Conservation (phyloP, 495 filamentous ascomycete genomes). For the Neurospora sp. region DNA sequence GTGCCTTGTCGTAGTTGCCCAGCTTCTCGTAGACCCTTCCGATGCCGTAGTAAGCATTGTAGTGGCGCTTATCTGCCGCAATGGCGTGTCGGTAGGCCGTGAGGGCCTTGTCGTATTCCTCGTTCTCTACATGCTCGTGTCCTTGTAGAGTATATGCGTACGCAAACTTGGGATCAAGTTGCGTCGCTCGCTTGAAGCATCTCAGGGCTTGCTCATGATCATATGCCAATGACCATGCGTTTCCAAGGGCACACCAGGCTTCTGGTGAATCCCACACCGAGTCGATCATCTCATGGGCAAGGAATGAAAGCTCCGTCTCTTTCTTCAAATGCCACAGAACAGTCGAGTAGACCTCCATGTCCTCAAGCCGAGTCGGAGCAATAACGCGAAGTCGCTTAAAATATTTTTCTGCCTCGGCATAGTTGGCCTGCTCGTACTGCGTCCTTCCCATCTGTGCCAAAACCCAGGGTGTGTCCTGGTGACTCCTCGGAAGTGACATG, state of each 20-base stretch:
- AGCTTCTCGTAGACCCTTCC: slow-evolving; percentile 89
- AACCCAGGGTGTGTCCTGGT: slow-evolving; percentile 94
- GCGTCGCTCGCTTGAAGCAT: slow-evolving; percentile 91
- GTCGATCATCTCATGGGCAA: slow-evolving; percentile 83
- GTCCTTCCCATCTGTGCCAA: slow-evolving; percentile 80
- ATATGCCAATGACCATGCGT: slow-evolving; percentile 87
- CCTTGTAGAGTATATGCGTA: slow-evolving; percentile 94
- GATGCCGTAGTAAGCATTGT: slow-evolving; percentile 95
- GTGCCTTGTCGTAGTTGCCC: slow-evolving; percentile 82
- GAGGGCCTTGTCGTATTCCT: slow-evolving; percentile 92
- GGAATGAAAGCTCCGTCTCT: slow-evolving; percentile 81
- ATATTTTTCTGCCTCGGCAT: slow-evolving; percentile 73
- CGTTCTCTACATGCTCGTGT: slow-evolving; percentile 92
- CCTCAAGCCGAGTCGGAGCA: slow-evolving; percentile 69
- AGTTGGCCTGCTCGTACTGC: slow-evolving; percentile 78
- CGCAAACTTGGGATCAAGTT: slow-evolving; percentile 80
- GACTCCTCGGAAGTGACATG: slow-evolving; percentile 53
- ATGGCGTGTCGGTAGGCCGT: slow-evolving; percentile 75
- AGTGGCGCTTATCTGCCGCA: slow-evolving; percentile 76
- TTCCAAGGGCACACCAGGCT: slow-evolving; percentile 92
- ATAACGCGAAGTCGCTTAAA: slow-evolving; percentile 67
- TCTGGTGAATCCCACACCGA: slow-evolving; percentile 78
- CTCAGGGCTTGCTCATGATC: slow-evolving; percentile 92
- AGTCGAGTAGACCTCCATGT: slow-evolving; percentile 97
- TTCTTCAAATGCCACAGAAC: slow-evolving; percentile 93